phyloP scores from a whole-genome alignment of 2,329 filamentous ascomycete genomes.

The Albophoma yamanashiensis region DNA sequence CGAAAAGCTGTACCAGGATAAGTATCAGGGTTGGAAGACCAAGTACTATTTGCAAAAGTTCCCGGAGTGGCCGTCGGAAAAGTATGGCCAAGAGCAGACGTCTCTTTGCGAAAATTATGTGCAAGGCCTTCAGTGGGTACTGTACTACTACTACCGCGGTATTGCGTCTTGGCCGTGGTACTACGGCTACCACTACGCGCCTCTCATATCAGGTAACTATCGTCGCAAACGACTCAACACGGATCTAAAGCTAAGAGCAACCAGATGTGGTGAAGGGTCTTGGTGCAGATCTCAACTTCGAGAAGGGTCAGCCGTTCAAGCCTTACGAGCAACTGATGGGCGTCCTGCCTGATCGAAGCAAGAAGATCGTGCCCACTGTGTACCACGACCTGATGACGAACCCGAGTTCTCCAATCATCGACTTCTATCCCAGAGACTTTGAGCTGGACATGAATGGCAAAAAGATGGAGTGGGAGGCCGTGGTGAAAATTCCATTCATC shows the following conservation, averaged over 20 bases:
- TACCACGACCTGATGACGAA: constrained; percentile 94
- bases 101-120: constrained; percentile 93
- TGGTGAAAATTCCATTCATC: constrained; percentile 98
- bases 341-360: constrained; percentile 92
- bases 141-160: constrained; percentile 96
- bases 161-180: constrained; percentile 99
- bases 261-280: constrained; percentile 81
- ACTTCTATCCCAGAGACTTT: constrained; percentile 96
- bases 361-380: constrained; percentile 79
- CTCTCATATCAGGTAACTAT: constrained; percentile 72
- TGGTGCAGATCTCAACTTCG: constrained; percentile 80
- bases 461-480: constrained; percentile 99
- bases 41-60: constrained; percentile 89
- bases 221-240: not conserved
- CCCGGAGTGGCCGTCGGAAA: constrained; percentile 69
- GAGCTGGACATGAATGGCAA: constrained; percentile 99
- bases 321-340: constrained; percentile 98
- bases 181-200: constrained; percentile 92
- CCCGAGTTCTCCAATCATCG: constrained; percentile 81
- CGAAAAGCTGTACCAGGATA: constrained; percentile 78
- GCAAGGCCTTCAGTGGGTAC: constrained; percentile 92
- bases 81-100: constrained; percentile 63
- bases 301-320: constrained; percentile 86
- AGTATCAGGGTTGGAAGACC: constrained; percentile 89
- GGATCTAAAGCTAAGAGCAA: constrained; percentile 4